Percentiles rank a stretch among this genome's conserved stretches.
Evolutionary conservation across 176 grass and related monocot genomes (phyloP).

Genomic region (Triticum dicoccoides): DNA sequence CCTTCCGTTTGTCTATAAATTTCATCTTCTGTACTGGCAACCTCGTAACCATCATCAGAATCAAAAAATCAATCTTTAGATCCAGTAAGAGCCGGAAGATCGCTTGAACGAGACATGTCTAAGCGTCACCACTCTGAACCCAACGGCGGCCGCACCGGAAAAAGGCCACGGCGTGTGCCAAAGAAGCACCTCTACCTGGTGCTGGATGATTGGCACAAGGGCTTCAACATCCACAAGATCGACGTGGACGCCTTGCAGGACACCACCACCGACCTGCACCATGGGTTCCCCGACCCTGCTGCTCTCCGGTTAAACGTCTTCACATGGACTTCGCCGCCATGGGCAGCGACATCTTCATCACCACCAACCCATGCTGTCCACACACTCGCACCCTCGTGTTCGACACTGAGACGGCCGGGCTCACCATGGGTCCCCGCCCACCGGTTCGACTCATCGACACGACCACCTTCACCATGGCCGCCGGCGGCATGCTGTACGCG

Average conservation of each 20-base stretch:
- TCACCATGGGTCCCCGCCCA: too few relatives aligned
- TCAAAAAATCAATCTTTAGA: not conserved
- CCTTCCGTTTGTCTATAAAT: too few relatives aligned
- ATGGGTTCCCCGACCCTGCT: not conserved
- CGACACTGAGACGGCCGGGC: not conserved
- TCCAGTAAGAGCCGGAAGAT: too few relatives aligned
- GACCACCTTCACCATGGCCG: too few relatives aligned
- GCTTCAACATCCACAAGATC: conserved; percentile 4
- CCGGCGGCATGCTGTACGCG: too few relatives aligned
- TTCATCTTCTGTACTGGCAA: too few relatives aligned
- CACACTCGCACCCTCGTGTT: not conserved
- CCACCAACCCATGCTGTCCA: not conserved
- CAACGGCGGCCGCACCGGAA: not conserved
- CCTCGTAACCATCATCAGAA: not conserved
- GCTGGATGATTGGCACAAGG: conserved; percentile 8
- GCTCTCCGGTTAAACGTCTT: not conserved
- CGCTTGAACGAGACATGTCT: not conserved
- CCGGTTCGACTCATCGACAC: too few relatives aligned
- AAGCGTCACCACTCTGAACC: not conserved
- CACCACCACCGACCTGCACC: not conserved
- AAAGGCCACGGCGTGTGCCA: not conserved
- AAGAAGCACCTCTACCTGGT: conserved; percentile 23
- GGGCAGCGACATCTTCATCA: not conserved
- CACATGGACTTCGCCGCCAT: not conserved
- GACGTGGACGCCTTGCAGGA: not conserved